A percentile compares a stretch with the other conserved stretches of the same genome.
Evolutionary conservation across 257 asterid species (phyloP).

Genomic region (Asclepias syriaca): DNA sequence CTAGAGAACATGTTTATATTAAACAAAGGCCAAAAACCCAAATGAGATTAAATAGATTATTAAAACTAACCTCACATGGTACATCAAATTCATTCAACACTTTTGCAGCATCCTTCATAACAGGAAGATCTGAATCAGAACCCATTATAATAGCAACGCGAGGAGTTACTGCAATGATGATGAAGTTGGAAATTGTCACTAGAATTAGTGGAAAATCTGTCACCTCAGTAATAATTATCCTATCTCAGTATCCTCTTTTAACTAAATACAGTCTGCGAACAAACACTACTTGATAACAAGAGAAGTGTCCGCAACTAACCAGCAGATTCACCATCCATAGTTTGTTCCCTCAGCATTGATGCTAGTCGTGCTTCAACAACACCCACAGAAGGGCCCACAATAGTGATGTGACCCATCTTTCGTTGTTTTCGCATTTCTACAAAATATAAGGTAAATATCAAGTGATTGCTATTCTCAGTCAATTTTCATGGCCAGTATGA

Average conservation of each 20-base stretch:
- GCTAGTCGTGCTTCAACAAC: conserved; percentile 63
- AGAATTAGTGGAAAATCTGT: not conserved
- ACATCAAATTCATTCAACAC: conserved; percentile 72
- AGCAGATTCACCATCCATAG: conserved; percentile 33
- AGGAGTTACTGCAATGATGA: conserved; percentile 47
- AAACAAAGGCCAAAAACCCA: not conserved
- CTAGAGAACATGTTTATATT: not conserved
- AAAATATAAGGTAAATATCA: conserved; percentile 7
- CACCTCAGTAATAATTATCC: not conserved
- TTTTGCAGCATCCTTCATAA: conserved; percentile 94
- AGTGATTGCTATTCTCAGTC: not conserved
- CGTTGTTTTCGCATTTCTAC: conserved; percentile 92
- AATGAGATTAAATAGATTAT: not conserved
- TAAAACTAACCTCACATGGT: conserved; percentile 63
- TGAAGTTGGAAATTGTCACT: not conserved
- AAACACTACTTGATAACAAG: not conserved
- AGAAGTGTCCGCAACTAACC: conserved; percentile 35
- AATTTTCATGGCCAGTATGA: not conserved
- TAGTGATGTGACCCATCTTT: conserved; percentile 95
- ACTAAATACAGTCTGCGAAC: not conserved
- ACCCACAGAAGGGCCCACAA: conserved; percentile 82
- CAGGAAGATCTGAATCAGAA: conserved; percentile 98
- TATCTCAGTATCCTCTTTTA: not conserved
- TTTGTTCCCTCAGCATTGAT: conserved; percentile 51
- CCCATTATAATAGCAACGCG: conserved; percentile 99